These are phyloP conservation scores for Polytrichum commune DNA, from an alignment of 225 moss, liverwort and hornwort genomes.

Conservation along the genomic window DNA sequence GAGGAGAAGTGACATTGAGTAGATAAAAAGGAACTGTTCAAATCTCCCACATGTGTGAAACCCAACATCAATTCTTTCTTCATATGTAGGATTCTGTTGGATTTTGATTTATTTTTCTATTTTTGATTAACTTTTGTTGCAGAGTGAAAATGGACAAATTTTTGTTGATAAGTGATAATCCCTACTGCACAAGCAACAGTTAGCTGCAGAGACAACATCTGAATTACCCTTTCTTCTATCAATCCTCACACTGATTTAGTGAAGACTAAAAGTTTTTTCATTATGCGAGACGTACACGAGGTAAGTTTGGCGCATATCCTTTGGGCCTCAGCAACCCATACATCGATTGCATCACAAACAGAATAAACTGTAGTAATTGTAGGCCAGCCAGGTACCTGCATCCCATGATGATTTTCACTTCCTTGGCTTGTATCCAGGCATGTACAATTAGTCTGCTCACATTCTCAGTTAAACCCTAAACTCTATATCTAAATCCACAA, in stretches of 20 bases:
- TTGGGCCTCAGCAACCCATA: background rate
- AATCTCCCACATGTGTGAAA: background rate
- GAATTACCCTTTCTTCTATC: too few species aligned
- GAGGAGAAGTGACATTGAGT: background rate
- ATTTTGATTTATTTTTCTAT: too few species aligned
- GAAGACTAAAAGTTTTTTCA: too few species aligned
- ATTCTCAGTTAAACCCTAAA: too few species aligned
- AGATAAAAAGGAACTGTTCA: background rate
- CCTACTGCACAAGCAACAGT: too few species aligned
- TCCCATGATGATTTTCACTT: background rate
- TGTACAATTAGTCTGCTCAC: background rate
- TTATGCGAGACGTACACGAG: background rate
- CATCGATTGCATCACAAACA: background rate
- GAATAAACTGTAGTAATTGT: background rate
- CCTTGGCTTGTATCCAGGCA: background rate
- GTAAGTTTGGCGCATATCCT: constrained; percentile 6
- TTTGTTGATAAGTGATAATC: too few species aligned
- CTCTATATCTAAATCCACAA: too few species aligned
- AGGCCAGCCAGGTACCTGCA: constrained; percentile 1
- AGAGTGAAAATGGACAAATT: too few species aligned
- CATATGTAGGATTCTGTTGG: too few species aligned
- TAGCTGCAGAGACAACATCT: too few species aligned
- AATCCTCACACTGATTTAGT: too few species aligned
- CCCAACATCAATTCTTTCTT: background rate
- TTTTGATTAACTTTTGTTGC: too few species aligned